Evolutionary conservation across 2,329 filamentous ascomycete species (phyloP), one percentile per base, ranked within the genome.

Genomic region (Calonectria henricotiae): DNA sequence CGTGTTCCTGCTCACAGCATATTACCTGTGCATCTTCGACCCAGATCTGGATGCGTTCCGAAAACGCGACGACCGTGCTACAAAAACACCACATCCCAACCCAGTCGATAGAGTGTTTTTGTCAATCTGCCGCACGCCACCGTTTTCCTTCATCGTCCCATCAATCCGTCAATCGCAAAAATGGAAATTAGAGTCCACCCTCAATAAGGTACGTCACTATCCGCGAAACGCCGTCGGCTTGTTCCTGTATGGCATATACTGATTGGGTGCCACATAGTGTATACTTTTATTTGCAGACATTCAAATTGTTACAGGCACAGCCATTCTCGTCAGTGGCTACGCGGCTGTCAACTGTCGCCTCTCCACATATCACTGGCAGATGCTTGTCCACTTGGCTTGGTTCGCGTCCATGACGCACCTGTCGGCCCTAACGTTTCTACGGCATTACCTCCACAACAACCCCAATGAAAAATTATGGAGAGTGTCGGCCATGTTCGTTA

Each of bases 281-380:
- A 44, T 61, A 12, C 39, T 44, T 27, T 27, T 61, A 23, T 61
- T 61, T 41, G 55, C 55, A 32, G 39, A 61, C 27, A 44, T 61
- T 44, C 55, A 61, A 44, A 15, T 41, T 44, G 39, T 61, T 44
- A 61, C 55, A 43, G 55, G 55, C 55, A 61, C 39, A 6, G 55
- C 55, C 8, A 44, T 61, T 6, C 17, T 61, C 15, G 17, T 44
- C 15, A 61, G 55, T 17, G 55, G 55, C 35, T 61, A 61, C 39
- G 39, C 55, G 9, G 41, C 55, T 9, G n/a, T 61, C 9, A 27
- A 8, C 77, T 85, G 2, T 81, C 87, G 0, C 87, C 88, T 0
- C 80, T 86, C 9, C 83, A 85, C 27, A 83, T 89, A 76, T 79
- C 89, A 2, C 80, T 85, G 55, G 55, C 39, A 61, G 39, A 61